Percentiles rank a stretch among this genome's conserved stretches.
phyloP scores from a whole-genome alignment of 805 yeast genomes.

The Lipomyces kockii region DNA sequence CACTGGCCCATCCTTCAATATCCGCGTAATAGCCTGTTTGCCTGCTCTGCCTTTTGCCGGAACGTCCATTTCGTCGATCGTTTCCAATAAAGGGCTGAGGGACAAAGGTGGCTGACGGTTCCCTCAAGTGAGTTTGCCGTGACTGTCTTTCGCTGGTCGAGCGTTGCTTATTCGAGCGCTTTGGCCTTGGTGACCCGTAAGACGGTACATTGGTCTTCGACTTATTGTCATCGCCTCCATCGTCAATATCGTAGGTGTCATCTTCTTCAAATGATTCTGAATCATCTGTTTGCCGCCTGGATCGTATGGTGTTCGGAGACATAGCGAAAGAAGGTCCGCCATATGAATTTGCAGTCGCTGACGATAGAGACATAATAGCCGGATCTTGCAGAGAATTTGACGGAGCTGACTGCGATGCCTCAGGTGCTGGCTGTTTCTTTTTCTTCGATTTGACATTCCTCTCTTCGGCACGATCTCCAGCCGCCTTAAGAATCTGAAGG shows the following conservation, averaged over 20 bases:
- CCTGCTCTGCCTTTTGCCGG: conserved; percentile 33
- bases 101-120: conserved; percentile 26
- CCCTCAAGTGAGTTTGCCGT: conserved; percentile 8
- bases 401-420: neutral
- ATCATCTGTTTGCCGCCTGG: conserved; percentile 4
- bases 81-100: conserved; percentile 25
- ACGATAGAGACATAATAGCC: conserved; percentile 26
- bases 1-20: conserved; percentile 39
- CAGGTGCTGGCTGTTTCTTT: conserved; percentile 11
- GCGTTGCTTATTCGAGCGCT: conserved; percentile 3
- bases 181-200: neutral
- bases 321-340: conserved; percentile 12
- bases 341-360: conserved; percentile 8
- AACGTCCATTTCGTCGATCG: conserved; percentile 9
- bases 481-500: conserved; percentile 42
- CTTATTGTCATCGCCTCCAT: conserved; percentile 3
- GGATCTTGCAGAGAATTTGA: conserved; percentile 23
- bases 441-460: conserved; percentile 3
- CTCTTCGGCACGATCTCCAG: conserved; percentile 41
- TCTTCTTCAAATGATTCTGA: conserved; percentile 11
- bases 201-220: neutral
- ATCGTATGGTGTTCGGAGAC: conserved; percentile 9
- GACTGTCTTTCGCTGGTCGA: neutral
- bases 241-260: neutral
- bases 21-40: conserved; percentile 30